These are phyloP conservation scores for Starmera quercuum DNA, from an alignment of 805 yeast genomes.

Conservation along the genomic window DNA sequence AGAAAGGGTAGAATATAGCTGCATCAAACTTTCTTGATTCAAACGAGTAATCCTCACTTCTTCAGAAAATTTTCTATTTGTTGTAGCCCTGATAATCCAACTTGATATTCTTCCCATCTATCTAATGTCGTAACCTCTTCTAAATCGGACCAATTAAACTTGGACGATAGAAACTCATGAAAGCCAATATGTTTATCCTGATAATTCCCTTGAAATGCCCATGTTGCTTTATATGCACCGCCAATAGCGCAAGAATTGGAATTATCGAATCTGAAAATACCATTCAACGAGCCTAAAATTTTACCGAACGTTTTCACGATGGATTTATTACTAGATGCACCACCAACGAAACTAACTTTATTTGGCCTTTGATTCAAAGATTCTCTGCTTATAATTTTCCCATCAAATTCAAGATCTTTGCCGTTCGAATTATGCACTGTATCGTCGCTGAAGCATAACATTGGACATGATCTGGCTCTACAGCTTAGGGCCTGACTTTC, in stretches of 20 bases:
- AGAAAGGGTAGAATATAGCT: too few relatives aligned
- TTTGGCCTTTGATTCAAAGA: conserved; percentile 44
- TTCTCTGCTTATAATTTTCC: conserved; percentile 14
- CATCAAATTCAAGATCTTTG: conserved; percentile 24
- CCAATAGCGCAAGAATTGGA: conserved; percentile 92
- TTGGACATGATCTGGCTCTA: conserved; percentile 70
- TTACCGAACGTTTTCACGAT: conserved; percentile 64
- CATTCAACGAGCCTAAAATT: conserved; percentile 52
- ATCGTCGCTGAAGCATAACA: conserved; percentile 38
- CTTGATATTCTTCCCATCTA: conserved; percentile 22
- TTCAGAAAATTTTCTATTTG: conserved; percentile 18
- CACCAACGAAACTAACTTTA: conserved; percentile 78
- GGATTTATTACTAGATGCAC: conserved; percentile 67
- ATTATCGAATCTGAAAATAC: conserved; percentile 64
- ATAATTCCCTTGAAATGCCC: conserved; percentile 37
- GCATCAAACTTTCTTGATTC: conserved; percentile 2
- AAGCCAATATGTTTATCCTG: conserved; percentile 20
- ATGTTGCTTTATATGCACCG: conserved; percentile 79
- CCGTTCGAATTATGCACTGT: background rate
- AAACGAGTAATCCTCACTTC: too few relatives aligned
- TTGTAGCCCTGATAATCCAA: conserved; percentile 24
- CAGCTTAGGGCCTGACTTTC: conserved; percentile 86
- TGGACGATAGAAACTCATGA: conserved; percentile 37
- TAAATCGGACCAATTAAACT: conserved; percentile 38
- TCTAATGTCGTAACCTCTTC: conserved; percentile 18